phyloP scores from a whole-genome alignment of 805 yeast genomes.

The Kodamaea kaohsiungensis region DNA sequence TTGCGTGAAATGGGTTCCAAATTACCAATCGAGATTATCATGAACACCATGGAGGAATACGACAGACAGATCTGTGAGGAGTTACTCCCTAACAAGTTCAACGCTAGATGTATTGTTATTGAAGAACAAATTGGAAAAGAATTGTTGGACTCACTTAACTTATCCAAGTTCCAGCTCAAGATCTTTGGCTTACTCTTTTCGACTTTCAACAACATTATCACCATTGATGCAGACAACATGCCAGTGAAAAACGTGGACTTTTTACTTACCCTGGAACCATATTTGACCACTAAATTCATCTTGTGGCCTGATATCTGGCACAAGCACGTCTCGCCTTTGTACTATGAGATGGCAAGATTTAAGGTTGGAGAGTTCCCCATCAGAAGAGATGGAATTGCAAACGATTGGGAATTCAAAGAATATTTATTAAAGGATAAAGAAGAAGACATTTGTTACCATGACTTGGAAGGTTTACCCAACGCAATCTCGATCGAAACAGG shows the following conservation, averaged over 20 bases:
- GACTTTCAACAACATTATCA: slow-evolving; percentile 33
- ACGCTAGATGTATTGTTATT: slow-evolving; percentile 29
- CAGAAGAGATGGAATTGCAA: slow-evolving; percentile 29
- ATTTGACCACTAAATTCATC: slow-evolving; percentile 25
- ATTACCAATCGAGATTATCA: slow-evolving; percentile 36
- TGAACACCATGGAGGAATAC: slow-evolving; percentile 25
- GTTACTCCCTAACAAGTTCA: slow-evolving; percentile 22
- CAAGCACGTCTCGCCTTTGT: slow-evolving; percentile 32
- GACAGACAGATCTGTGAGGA: slow-evolving; percentile 29
- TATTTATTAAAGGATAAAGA: slow-evolving; percentile 21
- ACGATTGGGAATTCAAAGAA: slow-evolving; percentile 24
- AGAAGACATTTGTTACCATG: slow-evolving; percentile 28
- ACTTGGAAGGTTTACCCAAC: slow-evolving; percentile 32
- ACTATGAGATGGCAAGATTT: slow-evolving; percentile 33
- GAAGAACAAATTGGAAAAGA: slow-evolving; percentile 26
- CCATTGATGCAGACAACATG: slow-evolving; percentile 36
- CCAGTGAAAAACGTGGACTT: slow-evolving; percentile 32
- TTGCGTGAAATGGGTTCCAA: slow-evolving; percentile 32
- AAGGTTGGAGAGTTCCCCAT: slow-evolving; percentile 27
- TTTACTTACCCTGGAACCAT: slow-evolving; percentile 26
- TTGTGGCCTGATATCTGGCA: slow-evolving; percentile 42
- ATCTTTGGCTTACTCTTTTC: slow-evolving; percentile 33
- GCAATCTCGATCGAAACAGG: slow-evolving; percentile 35
- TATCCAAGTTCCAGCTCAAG: slow-evolving; percentile 30
- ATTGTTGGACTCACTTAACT: slow-evolving; percentile 16